Evolutionary conservation across 257 asterid species (phyloP).

Genomic region (Lantana camara): DNA sequence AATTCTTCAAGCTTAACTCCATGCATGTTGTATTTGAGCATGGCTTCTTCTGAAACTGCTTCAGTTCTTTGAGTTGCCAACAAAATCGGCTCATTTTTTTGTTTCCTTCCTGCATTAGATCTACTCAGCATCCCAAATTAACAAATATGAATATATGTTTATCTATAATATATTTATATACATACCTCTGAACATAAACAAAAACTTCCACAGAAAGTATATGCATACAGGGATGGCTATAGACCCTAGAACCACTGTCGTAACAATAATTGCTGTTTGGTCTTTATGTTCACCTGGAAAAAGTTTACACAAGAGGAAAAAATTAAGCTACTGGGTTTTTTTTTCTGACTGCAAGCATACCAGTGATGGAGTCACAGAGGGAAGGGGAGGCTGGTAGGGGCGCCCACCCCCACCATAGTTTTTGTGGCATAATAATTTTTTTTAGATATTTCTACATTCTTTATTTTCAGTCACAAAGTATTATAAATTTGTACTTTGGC

Average conservation of each 20-base stretch:
- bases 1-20: conserved; percentile 29
- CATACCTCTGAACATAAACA: conserved; percentile 22
- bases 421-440: too few species aligned
- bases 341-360: neutral
- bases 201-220: neutral
- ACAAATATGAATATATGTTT: neutral
- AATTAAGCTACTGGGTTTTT: neutral
- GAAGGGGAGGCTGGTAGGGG: too few species aligned
- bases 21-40: neutral
- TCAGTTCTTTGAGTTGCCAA: neutral
- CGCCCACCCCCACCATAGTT: too few species aligned
- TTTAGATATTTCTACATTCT: too few species aligned
- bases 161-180: too few species aligned
- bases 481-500: too few species aligned
- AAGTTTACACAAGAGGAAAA: neutral
- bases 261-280: conserved; percentile 11
- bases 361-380: too few species aligned
- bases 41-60: neutral
- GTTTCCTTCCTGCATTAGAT: conserved; percentile 21
- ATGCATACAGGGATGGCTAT: neutral
- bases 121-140: neutral
- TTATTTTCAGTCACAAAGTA: too few species aligned
- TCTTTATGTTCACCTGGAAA: conserved; percentile 18
- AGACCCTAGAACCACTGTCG: neutral
- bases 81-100: neutral